Percentiles rank a stretch among this genome's conserved stretches.
phyloP scores from a whole-genome alignment of 1,284 basidiomycete genomes.

The Mycosarcoma maydis region DNA sequence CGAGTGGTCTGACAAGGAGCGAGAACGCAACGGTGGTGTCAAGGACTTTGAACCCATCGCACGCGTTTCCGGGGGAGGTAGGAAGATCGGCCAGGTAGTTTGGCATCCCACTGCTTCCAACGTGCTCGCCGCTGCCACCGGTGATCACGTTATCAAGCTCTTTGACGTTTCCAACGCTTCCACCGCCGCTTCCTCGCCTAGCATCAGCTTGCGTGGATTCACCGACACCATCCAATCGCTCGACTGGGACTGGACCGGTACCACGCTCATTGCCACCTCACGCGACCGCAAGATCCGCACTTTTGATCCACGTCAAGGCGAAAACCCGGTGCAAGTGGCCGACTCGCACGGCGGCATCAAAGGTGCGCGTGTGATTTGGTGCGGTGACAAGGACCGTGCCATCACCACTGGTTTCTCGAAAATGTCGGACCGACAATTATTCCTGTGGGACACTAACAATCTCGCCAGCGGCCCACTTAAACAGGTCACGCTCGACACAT shows the following conservation, averaged over 20 bases:
- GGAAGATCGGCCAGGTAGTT: conserved; percentile 91
- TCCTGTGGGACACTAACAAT: conserved; percentile 69
- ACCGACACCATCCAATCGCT: conserved; percentile 88
- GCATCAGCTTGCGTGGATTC: conserved; percentile 77
- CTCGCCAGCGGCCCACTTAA: conserved; percentile 47
- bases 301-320: conserved; percentile 85
- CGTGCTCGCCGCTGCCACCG: conserved; percentile 85
- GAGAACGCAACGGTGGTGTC: conserved; percentile 68
- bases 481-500: conserved; percentile 56
- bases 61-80: conserved; percentile 69
- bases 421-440: conserved; percentile 90
- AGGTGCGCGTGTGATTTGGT: conserved; percentile 87
- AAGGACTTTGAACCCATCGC: conserved; percentile 81
- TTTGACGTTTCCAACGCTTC: conserved; percentile 76
- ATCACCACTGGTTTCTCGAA: conserved; percentile 92
- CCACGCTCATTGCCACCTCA: conserved; percentile 75
- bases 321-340: conserved; percentile 79
- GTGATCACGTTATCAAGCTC: conserved; percentile 87
- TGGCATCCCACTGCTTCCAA: conserved; percentile 93
- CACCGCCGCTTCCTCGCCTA: conserved; percentile 63
- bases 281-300: conserved; percentile 90
- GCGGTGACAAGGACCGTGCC: conserved; percentile 86
- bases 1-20: conserved; percentile 60
- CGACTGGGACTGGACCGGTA: conserved; percentile 84
- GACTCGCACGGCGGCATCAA: conserved; percentile 95